Conservation (phyloP, 768 basidiomycete genomes). For the Termitomyces titanicus region DNA sequence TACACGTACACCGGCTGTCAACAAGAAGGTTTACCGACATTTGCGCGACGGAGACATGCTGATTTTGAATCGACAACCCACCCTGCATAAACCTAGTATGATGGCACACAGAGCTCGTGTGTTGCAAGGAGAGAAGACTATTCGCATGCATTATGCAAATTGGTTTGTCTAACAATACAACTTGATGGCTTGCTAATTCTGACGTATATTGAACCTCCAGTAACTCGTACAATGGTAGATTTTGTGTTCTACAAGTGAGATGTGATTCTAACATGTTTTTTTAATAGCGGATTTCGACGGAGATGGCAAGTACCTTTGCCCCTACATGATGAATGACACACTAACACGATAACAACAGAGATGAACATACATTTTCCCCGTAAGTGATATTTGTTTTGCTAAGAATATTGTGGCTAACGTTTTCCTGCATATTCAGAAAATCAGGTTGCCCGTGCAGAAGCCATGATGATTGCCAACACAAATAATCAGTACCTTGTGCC, state of each 20-base stretch:
- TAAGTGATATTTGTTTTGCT: slow-evolving; percentile 34
- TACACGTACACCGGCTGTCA: slow-evolving; percentile 76
- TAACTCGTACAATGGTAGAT: slow-evolving; percentile 94
- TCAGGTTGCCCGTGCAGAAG: slow-evolving; percentile 92
- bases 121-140: slow-evolving; percentile 94
- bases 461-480: slow-evolving; percentile 91
- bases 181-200: background rate
- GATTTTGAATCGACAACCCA: slow-evolving; percentile 96
- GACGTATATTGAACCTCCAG: slow-evolving; percentile 33
- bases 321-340: background rate
- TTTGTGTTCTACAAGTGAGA: background rate
- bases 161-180: slow-evolving; percentile 55
- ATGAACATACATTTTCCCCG: slow-evolving; percentile 99
- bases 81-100: slow-evolving; percentile 99
- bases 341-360: slow-evolving; percentile 45
- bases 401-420: background rate
- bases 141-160: slow-evolving; percentile 99
- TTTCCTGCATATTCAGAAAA: slow-evolving; percentile 56
- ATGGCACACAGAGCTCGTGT: slow-evolving; percentile 96
- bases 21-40: slow-evolving; percentile 98
- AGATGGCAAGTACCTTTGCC: slow-evolving; percentile 56
- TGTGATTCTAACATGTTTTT: background rate
- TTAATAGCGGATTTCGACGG: slow-evolving; percentile 91
- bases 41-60: slow-evolving; percentile 92
- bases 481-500: slow-evolving; percentile 99